Base-by-base conservation (phyloP, 1,139 yeast genomes). In the Nakaseomyces sp. region DNA sequence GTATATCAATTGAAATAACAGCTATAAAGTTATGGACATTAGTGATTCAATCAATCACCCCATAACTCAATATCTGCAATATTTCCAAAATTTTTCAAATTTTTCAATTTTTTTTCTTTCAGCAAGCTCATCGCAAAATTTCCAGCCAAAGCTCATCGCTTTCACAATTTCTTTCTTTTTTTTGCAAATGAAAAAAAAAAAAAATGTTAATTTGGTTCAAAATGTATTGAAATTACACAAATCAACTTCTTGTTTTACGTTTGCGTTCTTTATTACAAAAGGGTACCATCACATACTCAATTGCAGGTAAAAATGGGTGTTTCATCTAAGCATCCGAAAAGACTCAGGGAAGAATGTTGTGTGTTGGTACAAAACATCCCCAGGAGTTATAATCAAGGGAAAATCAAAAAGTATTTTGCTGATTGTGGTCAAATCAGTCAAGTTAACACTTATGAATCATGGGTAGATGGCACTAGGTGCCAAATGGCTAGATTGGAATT, bases 391-490 rank as follows among this genome's bases (percentile, higher is more conserved):
- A 63, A 63, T 43, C 54, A 54, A 35, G 43, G 44, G 17, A 56
- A 67, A 5, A 41, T 84, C 1, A 46, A 51, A 2, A 52, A 53
- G 1, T 70, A 76, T 45, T 82, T 86, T 58, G 48, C 61, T 18
- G 84, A 77, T 31, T 84, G 91, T 63, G 94, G 93, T 1, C 67
- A 66, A 2, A 64, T 80, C 1, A 52, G 60, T 5, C 63, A 69
- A 6, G 53, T 70, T 12, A 62, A 59, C 7, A 45, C 69, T 1
- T 50, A 67, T 4, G 56, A 60, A 2, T 45, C 65, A 0, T 47
- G 54, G 3, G 57, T 50, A 18, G 54, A 54, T 2, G 52, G 45
- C 0, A 38, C 43, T 17, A 49, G 60, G 2, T 35, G 38, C 12
- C 38, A 35, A 22, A 57, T 65, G 36, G 81, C 81, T 0, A 65